Conservation (phyloP, 768 basidiomycete genomes). For the Candolleomyces efflorescens region DNA sequence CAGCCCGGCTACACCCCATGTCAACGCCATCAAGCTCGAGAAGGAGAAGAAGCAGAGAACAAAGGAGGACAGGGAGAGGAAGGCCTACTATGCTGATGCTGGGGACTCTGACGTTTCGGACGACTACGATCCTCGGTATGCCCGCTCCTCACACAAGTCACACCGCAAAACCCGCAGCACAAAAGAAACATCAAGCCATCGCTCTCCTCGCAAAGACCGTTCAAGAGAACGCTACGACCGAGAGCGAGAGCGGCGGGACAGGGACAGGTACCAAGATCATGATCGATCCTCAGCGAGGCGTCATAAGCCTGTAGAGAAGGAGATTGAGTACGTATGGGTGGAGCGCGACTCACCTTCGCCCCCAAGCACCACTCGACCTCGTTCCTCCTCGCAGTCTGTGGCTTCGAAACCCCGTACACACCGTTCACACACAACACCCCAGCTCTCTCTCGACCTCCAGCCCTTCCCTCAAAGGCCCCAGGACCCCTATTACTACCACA, state of each 20-base stretch:
- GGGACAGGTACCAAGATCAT: not conserved
- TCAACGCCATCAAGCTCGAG: constrained; percentile 6
- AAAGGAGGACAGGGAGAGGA: not conserved
- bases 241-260: not conserved
- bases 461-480: not conserved
- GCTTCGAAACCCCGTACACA: constrained; percentile 1
- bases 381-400: constrained; percentile 8
- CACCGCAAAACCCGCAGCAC: not conserved
- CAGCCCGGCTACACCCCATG: constrained; percentile 9
- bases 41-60: constrained; percentile 1
- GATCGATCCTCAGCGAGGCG: not conserved
- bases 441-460: constrained; percentile 1
- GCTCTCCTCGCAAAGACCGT: not conserved
- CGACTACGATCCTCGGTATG: not conserved
- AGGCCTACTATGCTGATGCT: not conserved
- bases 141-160: not conserved
- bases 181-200: not conserved
- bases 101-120: constrained; percentile 1
- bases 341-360: not conserved
- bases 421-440: not conserved
- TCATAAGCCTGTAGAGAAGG: not conserved
- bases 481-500: constrained; percentile 7
- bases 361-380: not conserved
- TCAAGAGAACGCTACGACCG: not conserved
- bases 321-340: constrained; percentile 1